Conservation (phyloP, 495 filamentous ascomycete genomes). For the Astrothelium macrocarpum region DNA sequence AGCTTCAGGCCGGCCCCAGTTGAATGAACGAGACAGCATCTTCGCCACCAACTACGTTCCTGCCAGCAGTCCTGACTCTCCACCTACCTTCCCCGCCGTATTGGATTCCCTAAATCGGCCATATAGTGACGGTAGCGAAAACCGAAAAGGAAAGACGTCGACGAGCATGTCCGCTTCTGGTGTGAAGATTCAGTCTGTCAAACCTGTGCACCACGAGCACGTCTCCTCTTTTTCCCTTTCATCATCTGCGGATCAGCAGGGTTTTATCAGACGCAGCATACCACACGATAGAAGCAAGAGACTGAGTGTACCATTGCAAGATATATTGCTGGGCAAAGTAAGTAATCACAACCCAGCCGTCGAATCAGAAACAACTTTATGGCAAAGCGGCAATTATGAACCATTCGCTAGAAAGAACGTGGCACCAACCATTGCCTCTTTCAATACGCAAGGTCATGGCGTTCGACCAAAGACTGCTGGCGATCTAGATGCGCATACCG, state of each 20-base stretch:
- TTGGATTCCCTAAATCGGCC: not conserved
- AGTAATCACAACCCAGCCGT: not conserved
- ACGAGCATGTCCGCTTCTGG: slow-evolving; percentile 23
- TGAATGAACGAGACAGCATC: slow-evolving; percentile 55
- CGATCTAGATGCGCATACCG: slow-evolving; percentile 9
- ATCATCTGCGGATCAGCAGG: not conserved
- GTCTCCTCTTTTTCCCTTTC: not conserved
- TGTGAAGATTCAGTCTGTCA: slow-evolving; percentile 12
- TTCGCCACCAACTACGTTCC: slow-evolving; percentile 52
- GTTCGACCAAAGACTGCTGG: not conserved
- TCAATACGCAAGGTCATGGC: not conserved
- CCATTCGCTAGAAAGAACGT: not conserved
- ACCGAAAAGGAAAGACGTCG: not conserved
- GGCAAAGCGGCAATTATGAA: not conserved
- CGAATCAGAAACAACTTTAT: not conserved
- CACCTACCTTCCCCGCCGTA: not conserved
- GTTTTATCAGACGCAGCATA: not conserved
- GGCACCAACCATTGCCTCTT: not conserved
- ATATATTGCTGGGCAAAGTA: not conserved
- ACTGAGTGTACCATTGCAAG: not conserved
- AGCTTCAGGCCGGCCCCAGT: slow-evolving; percentile 34
- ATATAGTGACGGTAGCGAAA: not conserved
- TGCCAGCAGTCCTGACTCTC: slow-evolving; percentile 39
- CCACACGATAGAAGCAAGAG: not conserved
- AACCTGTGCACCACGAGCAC: slow-evolving; percentile 11